Percentiles rank a stretch among this genome's conserved stretches.
Evolutionary conservation across 2,329 filamentous ascomycete species (phyloP).

Genomic region (Aspergillus fumigatiaffinis): DNA sequence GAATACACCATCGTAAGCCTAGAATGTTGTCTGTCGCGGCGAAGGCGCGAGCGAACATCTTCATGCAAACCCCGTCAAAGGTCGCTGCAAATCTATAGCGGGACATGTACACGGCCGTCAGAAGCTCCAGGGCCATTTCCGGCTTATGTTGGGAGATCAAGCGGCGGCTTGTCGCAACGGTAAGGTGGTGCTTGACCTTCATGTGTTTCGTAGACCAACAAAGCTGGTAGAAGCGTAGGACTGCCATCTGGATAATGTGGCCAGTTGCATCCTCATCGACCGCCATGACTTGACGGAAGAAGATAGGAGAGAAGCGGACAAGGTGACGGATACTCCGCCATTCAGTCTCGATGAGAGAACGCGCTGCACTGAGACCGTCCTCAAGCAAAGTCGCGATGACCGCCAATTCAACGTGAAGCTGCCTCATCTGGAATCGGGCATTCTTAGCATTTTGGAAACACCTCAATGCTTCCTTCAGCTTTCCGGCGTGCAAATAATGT

Average conservation of each 20-base stretch:
- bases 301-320: conserved; percentile 27
- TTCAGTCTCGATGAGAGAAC: conserved; percentile 30
- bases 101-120: conserved; percentile 35
- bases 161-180: conserved; percentile 23
- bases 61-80: conserved; percentile 37
- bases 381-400: conserved; percentile 34
- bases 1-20: conserved; percentile 40
- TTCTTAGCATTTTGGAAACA: conserved; percentile 27
- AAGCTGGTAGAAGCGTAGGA: conserved; percentile 39
- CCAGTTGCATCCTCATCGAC: conserved; percentile 17
- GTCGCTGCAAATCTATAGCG: conserved; percentile 29
- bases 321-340: conserved; percentile 22
- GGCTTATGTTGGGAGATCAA: conserved; percentile 25
- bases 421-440: conserved; percentile 28
- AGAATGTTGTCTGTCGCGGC: conserved; percentile 24
- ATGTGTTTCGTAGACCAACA: conserved; percentile 30
- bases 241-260: conserved; percentile 31
- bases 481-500: conserved; percentile 35
- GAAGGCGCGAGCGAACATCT: conserved; percentile 36
- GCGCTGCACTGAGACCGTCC: conserved; percentile 26
- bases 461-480: conserved; percentile 28
- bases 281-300: conserved; percentile 35
- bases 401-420: conserved; percentile 35
- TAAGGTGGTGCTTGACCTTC: conserved; percentile 35
- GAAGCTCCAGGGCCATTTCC: conserved; percentile 29